Evolutionary conservation across 2,329 filamentous ascomycete genomes (phyloP), one percentile per base, ranked within the genome.

Genomic region (Nemania bipapillata): DNA sequence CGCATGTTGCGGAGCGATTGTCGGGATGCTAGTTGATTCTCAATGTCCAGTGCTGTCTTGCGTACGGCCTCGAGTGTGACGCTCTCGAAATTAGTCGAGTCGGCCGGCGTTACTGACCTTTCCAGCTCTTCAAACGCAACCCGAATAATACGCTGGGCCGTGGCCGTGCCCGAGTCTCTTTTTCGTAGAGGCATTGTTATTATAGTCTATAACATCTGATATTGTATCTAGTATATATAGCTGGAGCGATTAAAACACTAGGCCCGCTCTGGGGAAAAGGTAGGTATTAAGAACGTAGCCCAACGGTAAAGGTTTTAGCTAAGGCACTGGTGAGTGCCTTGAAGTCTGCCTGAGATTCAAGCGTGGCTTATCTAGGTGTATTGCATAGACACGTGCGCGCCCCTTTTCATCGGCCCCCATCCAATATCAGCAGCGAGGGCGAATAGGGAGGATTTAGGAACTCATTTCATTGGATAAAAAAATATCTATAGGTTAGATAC

Each of bases 1-100:
- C 73, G 72, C 71, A 82, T 73, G 40, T 81, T 82, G 7, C 78
- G 74, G 4, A 81, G 73, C 4, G 66, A 73, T 52, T 72, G 67
- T 57, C 78, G 65, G 4, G 66, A 62, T 40, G 63, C 66, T 32
- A 71, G 57, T 54, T 68, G 53, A 22, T 53, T 52, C 6, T 64
- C 53, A 22, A 57, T 63, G 20, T 30, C 42, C 9, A 63, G 28
- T 5, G 61, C 52, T 7, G 53, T 50, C 30, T 63, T 63, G 30
- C 42, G 26, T 22, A 63, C 61, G 53, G 45, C 61, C 11, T 63
- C 53, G 20, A 63, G 40, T n/a, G 61, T 50, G 20, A 50, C 4
- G 30, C 17, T 57, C 42, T 50, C 53, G 7, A 63, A 63, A 17
- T 40, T 30, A 3, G 17, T 5, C 24, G 53, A 56, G 42, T 57